These are phyloP conservation scores for Colletotrichum tamarilloi DNA, from an alignment of 2,329 filamentous ascomycete species.

Conservation along the genomic window DNA sequence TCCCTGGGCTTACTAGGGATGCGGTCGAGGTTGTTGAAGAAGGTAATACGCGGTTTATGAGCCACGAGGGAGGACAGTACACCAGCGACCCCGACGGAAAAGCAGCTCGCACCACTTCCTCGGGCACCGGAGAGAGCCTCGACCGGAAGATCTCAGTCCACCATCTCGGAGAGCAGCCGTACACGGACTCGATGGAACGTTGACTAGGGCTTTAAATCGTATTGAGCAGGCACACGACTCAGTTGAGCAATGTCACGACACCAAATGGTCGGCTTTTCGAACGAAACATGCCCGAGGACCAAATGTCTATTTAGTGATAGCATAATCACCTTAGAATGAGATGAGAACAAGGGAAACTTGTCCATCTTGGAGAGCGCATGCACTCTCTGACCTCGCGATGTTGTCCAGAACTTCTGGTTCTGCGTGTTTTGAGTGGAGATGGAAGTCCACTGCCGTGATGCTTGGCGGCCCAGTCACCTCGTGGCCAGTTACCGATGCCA, in stretches of 20 bases:
- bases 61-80: neutral
- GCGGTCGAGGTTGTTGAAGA: neutral
- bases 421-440: slow-evolving; percentile 13
- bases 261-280: slow-evolving; percentile 19
- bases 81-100: neutral
- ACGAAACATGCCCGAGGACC: slow-evolving; percentile 1
- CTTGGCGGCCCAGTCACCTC: slow-evolving; percentile 13
- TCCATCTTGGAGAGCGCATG: neutral
- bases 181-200: slow-evolving; percentile 21
- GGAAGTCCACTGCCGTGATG: slow-evolving; percentile 6
- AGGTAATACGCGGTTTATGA: neutral
- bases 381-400: neutral
- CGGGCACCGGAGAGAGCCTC: neutral
- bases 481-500: neutral
- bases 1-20: slow-evolving; percentile 2
- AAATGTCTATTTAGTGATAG: neutral
- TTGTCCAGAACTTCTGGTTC: neutral
- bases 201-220: slow-evolving; percentile 24
- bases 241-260: neutral
- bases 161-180: slow-evolving; percentile 19
- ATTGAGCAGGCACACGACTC: slow-evolving; percentile 6
- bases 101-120: neutral
- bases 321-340: neutral
- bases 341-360: neutral
- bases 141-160: slow-evolving; percentile 7